These are phyloP conservation scores for Fusarium sp. DNA, from an alignment of 2,329 filamentous ascomycete genomes.

Conservation along the genomic window DNA sequence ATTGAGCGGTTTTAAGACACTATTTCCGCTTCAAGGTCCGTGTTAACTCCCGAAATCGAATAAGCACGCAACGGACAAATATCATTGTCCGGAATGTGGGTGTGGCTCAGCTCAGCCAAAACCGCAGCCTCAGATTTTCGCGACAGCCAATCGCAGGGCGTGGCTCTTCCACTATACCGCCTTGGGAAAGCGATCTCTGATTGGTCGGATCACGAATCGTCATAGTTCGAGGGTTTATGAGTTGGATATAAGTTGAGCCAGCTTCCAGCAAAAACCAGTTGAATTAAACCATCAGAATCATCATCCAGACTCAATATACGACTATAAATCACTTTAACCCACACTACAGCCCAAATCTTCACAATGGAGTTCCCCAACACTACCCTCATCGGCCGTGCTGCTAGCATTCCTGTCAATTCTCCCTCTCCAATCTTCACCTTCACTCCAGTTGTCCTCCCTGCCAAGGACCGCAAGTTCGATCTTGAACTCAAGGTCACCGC, in stretches of 20 bases:
- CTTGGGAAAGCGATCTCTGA: slow-evolving; percentile 20
- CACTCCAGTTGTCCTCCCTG: slow-evolving; percentile 43
- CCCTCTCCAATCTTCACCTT: slow-evolving; percentile 43
- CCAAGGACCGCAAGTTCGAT: slow-evolving; percentile 37
- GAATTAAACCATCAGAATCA: neutral
- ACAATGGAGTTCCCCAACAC: slow-evolving; percentile 46
- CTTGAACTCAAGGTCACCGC: slow-evolving; percentile 46
- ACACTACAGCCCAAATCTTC: too few species aligned
- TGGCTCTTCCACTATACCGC: neutral
- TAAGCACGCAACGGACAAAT: slow-evolving; percentile 18
- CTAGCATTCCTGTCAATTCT: slow-evolving; percentile 40
- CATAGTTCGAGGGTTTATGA: neutral
- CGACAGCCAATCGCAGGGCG: neutral
- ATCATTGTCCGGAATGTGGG: slow-evolving; percentile 14
- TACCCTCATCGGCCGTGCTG: slow-evolving; percentile 43
- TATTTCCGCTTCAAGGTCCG: slow-evolving; percentile 16
- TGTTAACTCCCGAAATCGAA: slow-evolving; percentile 1
- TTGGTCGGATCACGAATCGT: slow-evolving; percentile 9
- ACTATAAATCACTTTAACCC: neutral
- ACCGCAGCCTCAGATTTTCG: too few species aligned
- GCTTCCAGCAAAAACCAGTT: neutral
- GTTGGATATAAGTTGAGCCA: slow-evolving; percentile 25
- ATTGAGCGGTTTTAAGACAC: slow-evolving; percentile 9
- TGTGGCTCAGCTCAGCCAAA: neutral
- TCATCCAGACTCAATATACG: too few species aligned